Base-by-base conservation (phyloP, 164 flowering plant species). In the Platanus orientalis region DNA sequence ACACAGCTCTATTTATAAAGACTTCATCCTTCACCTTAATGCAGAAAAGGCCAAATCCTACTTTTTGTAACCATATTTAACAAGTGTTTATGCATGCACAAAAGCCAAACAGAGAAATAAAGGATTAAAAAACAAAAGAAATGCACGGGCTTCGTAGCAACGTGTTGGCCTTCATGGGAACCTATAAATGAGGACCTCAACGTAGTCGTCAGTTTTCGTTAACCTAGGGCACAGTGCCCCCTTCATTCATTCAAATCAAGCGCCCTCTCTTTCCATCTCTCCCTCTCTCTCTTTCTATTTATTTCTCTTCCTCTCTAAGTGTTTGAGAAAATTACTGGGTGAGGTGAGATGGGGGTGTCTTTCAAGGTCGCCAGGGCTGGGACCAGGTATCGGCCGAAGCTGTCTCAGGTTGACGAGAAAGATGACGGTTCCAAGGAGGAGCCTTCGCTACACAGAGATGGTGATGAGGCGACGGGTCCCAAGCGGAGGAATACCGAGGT, bases 321-420 rank as follows among this genome's bases (percentile, higher is more conserved):
- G 39, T 34, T 34, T 10, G 39, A 32, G 51, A 58, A 39, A 52
- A n/a, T 52, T 58, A n/a, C 47, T 44, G 36, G 34, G 13, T 24
- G 68, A 44, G 24, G 19, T 52, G 52, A 44, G 24, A 76, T 76
- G 80, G 77, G 80, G 48, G 60, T 76, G 23, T 76, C 77, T 11
- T 76, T 76, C 68, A 65, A 76, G 73, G 50, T 76, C 14, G 54
- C 75, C 6, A 76, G 51, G 59, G 27, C 47, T 23, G 75, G 80
- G 13, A 71, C 65, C 19, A 65, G 77, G 69, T 73, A 69, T 64
- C 49, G 45, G 11, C 77, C 72, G 16, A 68, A 64, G 62, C 48
- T 24, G 28, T 48, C 56, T 45, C 73, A 45, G 59, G 19, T 27
- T 7, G 72, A 67, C 13, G 62, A 61, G 26, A 54, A 54, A 6